These are phyloP conservation scores for Neurospora hispaniola DNA, from an alignment of 495 filamentous ascomycete genomes.

Conservation along the genomic window DNA sequence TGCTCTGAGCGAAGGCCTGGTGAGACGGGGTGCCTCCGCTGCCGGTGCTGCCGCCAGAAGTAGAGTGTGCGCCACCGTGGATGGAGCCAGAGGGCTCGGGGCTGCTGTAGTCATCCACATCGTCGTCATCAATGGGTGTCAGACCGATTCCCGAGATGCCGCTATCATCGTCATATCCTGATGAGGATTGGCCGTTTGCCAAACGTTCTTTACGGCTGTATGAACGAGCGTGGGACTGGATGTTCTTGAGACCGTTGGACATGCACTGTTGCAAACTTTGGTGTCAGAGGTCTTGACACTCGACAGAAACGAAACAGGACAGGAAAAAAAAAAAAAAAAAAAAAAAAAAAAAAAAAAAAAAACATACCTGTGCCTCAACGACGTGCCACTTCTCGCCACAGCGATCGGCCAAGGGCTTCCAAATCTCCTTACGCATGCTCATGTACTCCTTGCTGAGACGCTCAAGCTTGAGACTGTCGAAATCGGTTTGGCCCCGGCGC, in stretches of 20 bases:
- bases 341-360: too few relatives aligned
- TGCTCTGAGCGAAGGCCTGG: constrained; percentile 14
- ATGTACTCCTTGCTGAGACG: constrained; percentile 56
- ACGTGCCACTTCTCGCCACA: constrained; percentile 60
- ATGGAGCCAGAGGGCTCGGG: constrained; percentile 24
- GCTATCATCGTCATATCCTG: constrained; percentile 40
- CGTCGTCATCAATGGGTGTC: constrained; percentile 39
- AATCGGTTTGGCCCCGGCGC: constrained; percentile 51
- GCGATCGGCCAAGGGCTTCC: constrained; percentile 49
- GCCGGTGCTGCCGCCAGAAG: constrained; percentile 19
- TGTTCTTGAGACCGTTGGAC: constrained; percentile 48
- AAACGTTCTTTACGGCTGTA: constrained; percentile 41
- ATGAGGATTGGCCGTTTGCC: constrained; percentile 28
- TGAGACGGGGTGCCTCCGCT: constrained; percentile 22
- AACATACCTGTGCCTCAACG: constrained; percentile 51
- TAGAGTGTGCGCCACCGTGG: constrained; percentile 20
- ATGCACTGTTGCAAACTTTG: constrained; percentile 32
- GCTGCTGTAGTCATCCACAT: constrained; percentile 35
- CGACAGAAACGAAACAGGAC: too few relatives aligned
- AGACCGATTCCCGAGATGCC: constrained; percentile 38
- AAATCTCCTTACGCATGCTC: constrained; percentile 59
- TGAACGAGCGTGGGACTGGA: constrained; percentile 42
- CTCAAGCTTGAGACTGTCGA: constrained; percentile 57
- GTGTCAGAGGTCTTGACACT: too few relatives aligned
- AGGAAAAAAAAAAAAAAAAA: too few relatives aligned